phyloP scores from a whole-genome alignment of 2,329 filamentous ascomycete genomes.

The Phaeoacremonium minimum region DNA sequence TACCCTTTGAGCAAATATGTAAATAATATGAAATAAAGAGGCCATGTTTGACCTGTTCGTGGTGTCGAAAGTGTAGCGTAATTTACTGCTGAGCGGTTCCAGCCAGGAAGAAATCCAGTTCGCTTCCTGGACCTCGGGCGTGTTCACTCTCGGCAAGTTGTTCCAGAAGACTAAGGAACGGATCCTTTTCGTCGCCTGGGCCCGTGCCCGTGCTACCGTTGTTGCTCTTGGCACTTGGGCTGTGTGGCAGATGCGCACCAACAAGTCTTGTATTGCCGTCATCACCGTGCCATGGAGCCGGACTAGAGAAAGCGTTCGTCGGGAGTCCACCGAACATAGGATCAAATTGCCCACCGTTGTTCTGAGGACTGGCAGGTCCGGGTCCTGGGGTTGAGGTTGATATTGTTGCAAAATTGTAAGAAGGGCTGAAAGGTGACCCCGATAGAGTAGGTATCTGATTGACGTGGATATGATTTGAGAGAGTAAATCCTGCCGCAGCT shows the following conservation, averaged over 20 bases:
- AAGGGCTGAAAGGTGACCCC: slow-evolving; percentile 32
- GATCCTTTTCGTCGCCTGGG: slow-evolving; percentile 66
- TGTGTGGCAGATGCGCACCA: slow-evolving; percentile 22
- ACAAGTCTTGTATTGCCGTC: slow-evolving; percentile 17
- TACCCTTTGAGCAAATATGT: no score
- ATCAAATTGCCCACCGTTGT: slow-evolving; percentile 38
- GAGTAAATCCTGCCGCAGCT: slow-evolving; percentile 30
- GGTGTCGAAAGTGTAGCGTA: no score
- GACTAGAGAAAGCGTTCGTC: slow-evolving; percentile 48
- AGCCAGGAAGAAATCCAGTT: slow-evolving; percentile 72
- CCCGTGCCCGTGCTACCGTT: slow-evolving; percentile 44
- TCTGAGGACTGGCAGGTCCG: slow-evolving; percentile 24
- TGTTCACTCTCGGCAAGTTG: slow-evolving; percentile 81
- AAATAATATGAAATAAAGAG: no score
- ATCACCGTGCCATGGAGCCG: slow-evolving; percentile 44
- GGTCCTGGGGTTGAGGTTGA: slow-evolving; percentile 11
- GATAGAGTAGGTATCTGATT: slow-evolving; percentile 23
- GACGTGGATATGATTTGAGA: slow-evolving; percentile 19
- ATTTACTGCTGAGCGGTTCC: slow-evolving; percentile 13
- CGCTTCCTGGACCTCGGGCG: slow-evolving; percentile 61
- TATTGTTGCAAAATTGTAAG: slow-evolving; percentile 29
- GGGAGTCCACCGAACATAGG: slow-evolving; percentile 56
- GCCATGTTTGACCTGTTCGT: no score
- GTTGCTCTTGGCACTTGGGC: slow-evolving; percentile 44
- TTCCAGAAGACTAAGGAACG: slow-evolving; percentile 74